Conservation (phyloP, 2,329 filamentous ascomycete species). For the Paraphaeosphaeria minitans region DNA sequence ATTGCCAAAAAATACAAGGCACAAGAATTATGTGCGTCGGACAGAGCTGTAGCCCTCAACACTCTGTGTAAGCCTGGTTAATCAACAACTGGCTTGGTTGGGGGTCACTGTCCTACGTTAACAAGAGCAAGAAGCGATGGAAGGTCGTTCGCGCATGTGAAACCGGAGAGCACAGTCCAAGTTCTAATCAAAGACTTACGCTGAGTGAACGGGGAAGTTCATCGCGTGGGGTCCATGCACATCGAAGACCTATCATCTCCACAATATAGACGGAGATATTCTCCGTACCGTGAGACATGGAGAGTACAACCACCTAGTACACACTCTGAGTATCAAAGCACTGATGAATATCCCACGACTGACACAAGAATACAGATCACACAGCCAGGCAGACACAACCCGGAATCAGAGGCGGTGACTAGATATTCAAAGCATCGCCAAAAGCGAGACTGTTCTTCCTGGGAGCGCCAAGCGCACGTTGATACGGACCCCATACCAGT, state of each 20-base stretch:
- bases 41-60: slow-evolving; percentile 1
- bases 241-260: not conserved
- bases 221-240: not conserved
- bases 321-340: too few relatives aligned
- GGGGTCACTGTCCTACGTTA: not conserved
- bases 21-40: not conserved
- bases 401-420: not conserved
- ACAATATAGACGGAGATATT: slow-evolving; percentile 1
- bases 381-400: not conserved
- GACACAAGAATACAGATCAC: not conserved
- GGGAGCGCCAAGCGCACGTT: not conserved
- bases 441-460: not conserved
- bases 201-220: not conserved
- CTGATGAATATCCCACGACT: not conserved
- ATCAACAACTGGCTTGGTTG: not conserved
- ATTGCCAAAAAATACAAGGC: not conserved
- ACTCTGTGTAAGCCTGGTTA: not conserved
- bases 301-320: slow-evolving; percentile 2
- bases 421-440: not conserved
- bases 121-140: not conserved
- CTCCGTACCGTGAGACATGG: slow-evolving; percentile 1
- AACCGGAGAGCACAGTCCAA: slow-evolving; percentile 4
- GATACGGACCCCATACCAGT: not conserved
- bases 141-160: not conserved
- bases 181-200: slow-evolving; percentile 1